Conservation (phyloP, 192 early-diverging fungal species). For the Dispira simplex region DNA sequence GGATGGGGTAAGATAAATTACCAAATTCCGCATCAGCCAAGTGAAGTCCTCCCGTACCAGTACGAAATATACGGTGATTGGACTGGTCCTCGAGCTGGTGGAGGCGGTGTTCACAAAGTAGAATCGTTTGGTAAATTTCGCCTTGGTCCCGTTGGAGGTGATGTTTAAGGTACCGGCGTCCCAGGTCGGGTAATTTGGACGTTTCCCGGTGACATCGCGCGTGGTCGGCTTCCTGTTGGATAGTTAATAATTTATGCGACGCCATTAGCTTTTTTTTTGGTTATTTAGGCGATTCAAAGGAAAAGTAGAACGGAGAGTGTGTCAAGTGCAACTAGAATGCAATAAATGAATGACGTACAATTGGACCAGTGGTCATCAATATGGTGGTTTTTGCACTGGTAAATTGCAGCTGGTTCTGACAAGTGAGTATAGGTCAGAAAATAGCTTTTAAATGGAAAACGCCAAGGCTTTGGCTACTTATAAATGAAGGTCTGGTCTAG, state of each 20-base stretch:
- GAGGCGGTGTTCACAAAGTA: neutral
- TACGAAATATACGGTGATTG: neutral
- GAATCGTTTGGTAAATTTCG: slow-evolving; percentile 5
- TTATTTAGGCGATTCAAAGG: neutral
- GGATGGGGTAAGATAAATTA: neutral
- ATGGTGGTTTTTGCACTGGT: no score
- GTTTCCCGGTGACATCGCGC: slow-evolving; percentile 1
- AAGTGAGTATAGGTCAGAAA: no score
- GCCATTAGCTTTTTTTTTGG: no score
- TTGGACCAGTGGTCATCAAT: no score
- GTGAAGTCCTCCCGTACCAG: neutral
- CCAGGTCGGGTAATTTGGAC: neutral
- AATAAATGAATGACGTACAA: no score
- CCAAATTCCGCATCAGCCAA: neutral
- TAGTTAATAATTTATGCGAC: neutral
- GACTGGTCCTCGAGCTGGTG: neutral
- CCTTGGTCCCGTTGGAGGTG: neutral
- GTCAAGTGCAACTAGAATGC: no score
- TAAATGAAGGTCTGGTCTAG: no score
- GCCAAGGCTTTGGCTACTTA: no score
- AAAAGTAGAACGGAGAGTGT: no score
- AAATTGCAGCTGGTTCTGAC: no score
- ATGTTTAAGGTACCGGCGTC: slow-evolving; percentile 6
- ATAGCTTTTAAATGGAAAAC: no score
- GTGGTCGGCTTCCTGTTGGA: slow-evolving; percentile 1